Base-by-base conservation (phyloP, 768 basidiomycete genomes). In the Panaeolus papilionaceus region DNA sequence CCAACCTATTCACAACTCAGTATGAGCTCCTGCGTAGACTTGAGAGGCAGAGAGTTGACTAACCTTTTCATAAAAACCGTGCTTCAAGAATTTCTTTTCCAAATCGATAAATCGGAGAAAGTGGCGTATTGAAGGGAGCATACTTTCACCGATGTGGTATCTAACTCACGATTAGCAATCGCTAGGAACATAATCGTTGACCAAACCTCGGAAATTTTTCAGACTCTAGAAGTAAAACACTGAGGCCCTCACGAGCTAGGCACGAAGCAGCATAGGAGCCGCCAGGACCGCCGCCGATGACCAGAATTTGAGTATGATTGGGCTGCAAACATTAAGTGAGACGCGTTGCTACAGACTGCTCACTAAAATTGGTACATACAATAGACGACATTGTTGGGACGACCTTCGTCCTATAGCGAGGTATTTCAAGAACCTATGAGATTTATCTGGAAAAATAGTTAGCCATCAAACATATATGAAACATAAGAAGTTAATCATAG, bases 271-370 rank as follows among this genome's bases (percentile, higher is more conserved):
- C 80, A 68, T 84, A 86, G 18, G 78, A 77, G 0, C 85, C 84
- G 9, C 79, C 80, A 49, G 85, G 85, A 8, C 85, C 85, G n/a
- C 82, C 85, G 6, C 81, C 81, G 16, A 83, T 77, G 61, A 83
- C 73, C 8, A 82, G 73, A 54, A 82, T 77, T 3, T 72, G 67
- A n/a, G 70, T 75, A 62, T 71, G 72, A 65, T 69, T 65, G 44
- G 69, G 70, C 70, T 47, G 39, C 9, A 40, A 40, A 47, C 8
- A n/a, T 47, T 2, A 16, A 7, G 45, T 47, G 1, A 47, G 20
- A 40, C 14, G 18, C 3, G 45, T 18, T 14, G 16, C 7, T 18
- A 47, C 4, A n/a, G 45, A 18, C 16, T 7, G 45, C 7, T 16
- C 2, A n/a, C 7, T 8, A 47, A 3, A 47, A 8, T 33, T 8